Percentiles rank a stretch among this genome's conserved stretches.
Conservation (phyloP, 2,329 filamentous ascomycete genomes). For the Paraphaeosphaeria minitans region DNA sequence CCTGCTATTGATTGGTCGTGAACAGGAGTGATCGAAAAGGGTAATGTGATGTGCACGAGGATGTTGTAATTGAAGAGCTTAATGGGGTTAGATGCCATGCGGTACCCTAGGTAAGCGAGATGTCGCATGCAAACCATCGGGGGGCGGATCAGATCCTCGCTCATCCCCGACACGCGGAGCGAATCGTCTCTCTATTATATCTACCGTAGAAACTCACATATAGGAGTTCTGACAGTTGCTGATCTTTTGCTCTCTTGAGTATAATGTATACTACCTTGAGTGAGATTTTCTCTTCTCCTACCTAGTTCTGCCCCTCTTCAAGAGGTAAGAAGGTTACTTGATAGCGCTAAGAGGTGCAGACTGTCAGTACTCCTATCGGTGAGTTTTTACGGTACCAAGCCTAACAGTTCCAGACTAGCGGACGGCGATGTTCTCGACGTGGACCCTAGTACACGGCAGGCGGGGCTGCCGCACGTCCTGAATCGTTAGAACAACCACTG, state of each 20-base stretch:
- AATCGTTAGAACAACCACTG: background rate
- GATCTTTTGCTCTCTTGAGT: no score
- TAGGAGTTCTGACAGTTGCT: no score
- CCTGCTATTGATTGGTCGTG: background rate
- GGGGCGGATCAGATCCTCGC: background rate
- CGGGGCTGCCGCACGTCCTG: slow-evolving; percentile 1
- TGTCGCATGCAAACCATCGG: background rate
- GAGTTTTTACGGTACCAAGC: background rate
- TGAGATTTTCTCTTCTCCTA: no score
- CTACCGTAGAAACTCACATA: no score
- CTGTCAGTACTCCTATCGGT: no score
- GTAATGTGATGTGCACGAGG: slow-evolving; percentile 6
- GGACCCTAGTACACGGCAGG: slow-evolving; percentile 2
- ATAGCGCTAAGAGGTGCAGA: no score
- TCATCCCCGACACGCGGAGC: background rate
- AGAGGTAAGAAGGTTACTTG: no score
- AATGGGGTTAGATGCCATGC: background rate
- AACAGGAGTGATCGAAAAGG: background rate
- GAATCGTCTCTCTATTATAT: background rate
- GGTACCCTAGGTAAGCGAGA: slow-evolving; percentile 5
- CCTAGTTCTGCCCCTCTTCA: no score
- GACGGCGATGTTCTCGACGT: background rate
- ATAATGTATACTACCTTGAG: no score
- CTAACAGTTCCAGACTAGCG: background rate
- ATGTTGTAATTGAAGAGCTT: slow-evolving; percentile 10